A percentile compares a stretch with the other conserved stretches of the same genome.
Conservation (phyloP, 805 yeast genomes). For the Candida chauliodis region DNA sequence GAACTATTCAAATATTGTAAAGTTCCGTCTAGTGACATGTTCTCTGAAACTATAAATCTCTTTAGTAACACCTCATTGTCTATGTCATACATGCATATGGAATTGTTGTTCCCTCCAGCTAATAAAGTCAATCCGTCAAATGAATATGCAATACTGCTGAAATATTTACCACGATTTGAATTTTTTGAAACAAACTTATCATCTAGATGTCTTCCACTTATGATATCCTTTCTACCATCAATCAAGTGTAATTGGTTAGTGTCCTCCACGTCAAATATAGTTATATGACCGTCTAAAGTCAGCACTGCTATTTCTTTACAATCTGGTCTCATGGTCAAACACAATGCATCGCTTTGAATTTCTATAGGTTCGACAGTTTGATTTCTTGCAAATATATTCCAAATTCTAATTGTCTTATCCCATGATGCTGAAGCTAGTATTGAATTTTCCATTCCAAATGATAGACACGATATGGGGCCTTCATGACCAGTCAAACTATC, state of each 20-base stretch:
- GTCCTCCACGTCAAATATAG: slow-evolving; percentile 77
- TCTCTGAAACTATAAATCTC: slow-evolving; percentile 79
- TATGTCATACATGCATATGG: slow-evolving; percentile 87
- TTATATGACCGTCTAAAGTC: slow-evolving; percentile 82
- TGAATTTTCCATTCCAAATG: slow-evolving; percentile 77
- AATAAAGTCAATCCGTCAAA: slow-evolving; percentile 85
- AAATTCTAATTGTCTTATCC: slow-evolving; percentile 91
- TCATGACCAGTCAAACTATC: slow-evolving; percentile 91
- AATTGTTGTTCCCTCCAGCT: slow-evolving; percentile 92
- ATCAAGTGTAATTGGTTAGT: slow-evolving; percentile 79
- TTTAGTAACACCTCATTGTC: slow-evolving; percentile 81
- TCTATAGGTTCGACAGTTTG: slow-evolving; percentile 90
- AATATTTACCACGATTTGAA: slow-evolving; percentile 79
- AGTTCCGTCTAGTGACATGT: slow-evolving; percentile 91
- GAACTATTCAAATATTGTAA: slow-evolving; percentile 71
- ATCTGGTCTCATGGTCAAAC: slow-evolving; percentile 85
- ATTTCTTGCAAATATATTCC: slow-evolving; percentile 88
- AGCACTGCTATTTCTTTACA: slow-evolving; percentile 87
- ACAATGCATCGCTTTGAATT: slow-evolving; percentile 76
- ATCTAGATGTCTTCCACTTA: slow-evolving; percentile 76
- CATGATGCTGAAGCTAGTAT: slow-evolving; percentile 88
- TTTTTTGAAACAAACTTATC: slow-evolving; percentile 81
- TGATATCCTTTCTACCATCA: slow-evolving; percentile 83
- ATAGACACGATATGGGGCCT: slow-evolving; percentile 86
- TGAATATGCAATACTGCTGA: slow-evolving; percentile 77